Base-by-base conservation (phyloP, 768 basidiomycete genomes). In the Trametes coccinea region DNA sequence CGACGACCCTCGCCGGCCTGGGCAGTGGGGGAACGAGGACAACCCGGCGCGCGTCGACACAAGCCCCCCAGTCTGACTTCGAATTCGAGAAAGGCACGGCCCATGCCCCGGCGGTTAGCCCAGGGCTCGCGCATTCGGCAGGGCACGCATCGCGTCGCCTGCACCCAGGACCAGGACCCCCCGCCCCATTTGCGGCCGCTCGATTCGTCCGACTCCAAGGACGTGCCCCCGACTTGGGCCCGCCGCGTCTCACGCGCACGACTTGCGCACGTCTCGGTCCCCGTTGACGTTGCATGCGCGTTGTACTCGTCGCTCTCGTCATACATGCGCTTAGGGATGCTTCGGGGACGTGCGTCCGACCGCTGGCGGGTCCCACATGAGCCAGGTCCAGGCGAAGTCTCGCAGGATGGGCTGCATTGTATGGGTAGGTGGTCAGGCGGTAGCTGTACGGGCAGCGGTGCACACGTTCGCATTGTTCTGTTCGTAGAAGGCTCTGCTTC, bases 61-160 rank as follows among this genome's bases (percentile, higher is more conserved):
- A 11, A 37, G 34, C 34, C 34, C 41, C 34, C 41, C 34, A 49
- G 34, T 16, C 51, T 52, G 51, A 46, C 50, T 60, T 60, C 59
- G 33, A 53, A 53, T 46, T 53, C 43, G 43, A 60, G 59, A 60
- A 53, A 46, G 59, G 52, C 52, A 48, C 59, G 51, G 44, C 17
- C 44, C 34, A 47, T 60, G 22, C 52, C 45, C 30, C 46, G 59
- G 59, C 46, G 59, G 59, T 39, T 48, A 47, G 37, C 16, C 37
- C 33, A 22, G 5, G 31, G 51, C 37, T 27, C 14, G 41, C 14
- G 13, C 7, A 16, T 43, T 30, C 52, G 52, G 52, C 52, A 41
- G 40, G 39, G 5, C 52, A 43, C 37, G 22, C 48, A 13, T 14
- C 17, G 29, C 30, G 11, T 29, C 11, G 22, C 22, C 22, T 37